Conservation (phyloP, 768 basidiomycete species). For the Trametes villosa region DNA sequence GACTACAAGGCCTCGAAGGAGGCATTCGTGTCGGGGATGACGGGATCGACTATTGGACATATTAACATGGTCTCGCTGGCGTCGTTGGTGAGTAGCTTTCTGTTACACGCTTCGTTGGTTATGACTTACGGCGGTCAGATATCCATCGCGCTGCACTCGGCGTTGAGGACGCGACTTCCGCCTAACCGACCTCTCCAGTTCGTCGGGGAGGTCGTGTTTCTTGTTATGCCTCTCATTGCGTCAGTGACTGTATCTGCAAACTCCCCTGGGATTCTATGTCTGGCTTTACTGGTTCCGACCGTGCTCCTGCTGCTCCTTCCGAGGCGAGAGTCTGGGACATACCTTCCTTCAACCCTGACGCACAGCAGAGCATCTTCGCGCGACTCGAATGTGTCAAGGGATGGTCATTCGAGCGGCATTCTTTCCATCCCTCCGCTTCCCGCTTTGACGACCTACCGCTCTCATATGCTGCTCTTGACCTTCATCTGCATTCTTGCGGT, state of each 20-base stretch:
- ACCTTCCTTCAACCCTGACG: conserved; percentile 52
- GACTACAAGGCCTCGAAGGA: conserved; percentile 81
- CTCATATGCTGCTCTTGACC: conserved; percentile 96
- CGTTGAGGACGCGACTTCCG: conserved; percentile 54
- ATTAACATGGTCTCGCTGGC: conserved; percentile 71
- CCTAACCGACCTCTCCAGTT: conserved; percentile 42
- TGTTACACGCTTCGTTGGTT: neutral
- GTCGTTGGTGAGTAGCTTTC: conserved; percentile 55
- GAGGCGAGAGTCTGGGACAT: conserved; percentile 48
- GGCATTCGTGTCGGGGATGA: conserved; percentile 75
- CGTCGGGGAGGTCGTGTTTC: conserved; percentile 62
- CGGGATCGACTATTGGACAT: conserved; percentile 69
- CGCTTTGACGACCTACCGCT: conserved; percentile 84
- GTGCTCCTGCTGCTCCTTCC: conserved; percentile 49
- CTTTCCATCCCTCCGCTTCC: conserved; percentile 54
- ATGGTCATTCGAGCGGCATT: too few species aligned
- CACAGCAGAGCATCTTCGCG: conserved; percentile 25
- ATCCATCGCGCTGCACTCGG: conserved; percentile 72
- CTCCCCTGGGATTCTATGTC: conserved; percentile 54
- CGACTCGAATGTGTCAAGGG: neutral
- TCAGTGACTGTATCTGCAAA: conserved; percentile 79
- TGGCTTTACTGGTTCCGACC: conserved; percentile 51
- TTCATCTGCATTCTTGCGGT: conserved; percentile 91
- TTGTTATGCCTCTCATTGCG: conserved; percentile 79
- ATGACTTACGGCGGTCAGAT: conserved; percentile 48